These are phyloP conservation scores for Talaromyces trachyspermus DNA, from an alignment of 495 filamentous ascomycete genomes.

Conservation along the genomic window DNA sequence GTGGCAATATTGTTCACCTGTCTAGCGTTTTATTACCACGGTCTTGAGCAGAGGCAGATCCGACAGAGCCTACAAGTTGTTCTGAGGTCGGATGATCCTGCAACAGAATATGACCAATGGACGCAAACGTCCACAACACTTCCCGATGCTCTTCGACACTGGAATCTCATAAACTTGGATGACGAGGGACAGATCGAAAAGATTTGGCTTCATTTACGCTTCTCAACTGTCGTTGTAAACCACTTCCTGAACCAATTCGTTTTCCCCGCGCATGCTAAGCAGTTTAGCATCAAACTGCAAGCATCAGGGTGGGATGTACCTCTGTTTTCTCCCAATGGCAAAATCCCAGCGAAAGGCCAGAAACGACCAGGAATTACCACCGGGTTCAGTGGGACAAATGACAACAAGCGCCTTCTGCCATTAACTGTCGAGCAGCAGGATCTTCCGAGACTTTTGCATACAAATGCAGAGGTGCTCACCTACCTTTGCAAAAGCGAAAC, in stretches of 20 bases:
- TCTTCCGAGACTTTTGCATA: constrained; percentile 46
- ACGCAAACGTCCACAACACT: constrained; percentile 25
- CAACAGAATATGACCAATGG: constrained; percentile 50
- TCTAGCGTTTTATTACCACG: constrained; percentile 61
- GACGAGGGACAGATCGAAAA: constrained; percentile 35
- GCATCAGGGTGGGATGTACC: constrained; percentile 63
- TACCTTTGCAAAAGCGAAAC: constrained; percentile 39
- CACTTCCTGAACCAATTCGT: constrained; percentile 53
- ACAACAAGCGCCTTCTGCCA: constrained; percentile 51
- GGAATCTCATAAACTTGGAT: constrained; percentile 51
- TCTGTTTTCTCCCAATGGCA: neutral
- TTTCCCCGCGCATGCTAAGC: constrained; percentile 55
- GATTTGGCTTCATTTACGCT: constrained; percentile 46
- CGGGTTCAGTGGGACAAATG: constrained; percentile 69
- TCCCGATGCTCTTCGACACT: constrained; percentile 31
- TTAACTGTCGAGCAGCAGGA: constrained; percentile 51
- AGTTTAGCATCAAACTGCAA: constrained; percentile 55
- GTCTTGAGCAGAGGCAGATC: constrained; percentile 47
- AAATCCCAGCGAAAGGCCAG: constrained; percentile 4
- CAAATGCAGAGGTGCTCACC: constrained; percentile 56
- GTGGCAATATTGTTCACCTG: constrained; percentile 59
- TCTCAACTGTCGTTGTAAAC: constrained; percentile 44
- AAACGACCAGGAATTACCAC: constrained; percentile 42
- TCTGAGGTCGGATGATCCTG: constrained; percentile 47
- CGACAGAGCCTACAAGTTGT: constrained; percentile 39